phyloP scores from a whole-genome alignment of 106 monocot genomes.

The Platanthera zijinensis region DNA sequence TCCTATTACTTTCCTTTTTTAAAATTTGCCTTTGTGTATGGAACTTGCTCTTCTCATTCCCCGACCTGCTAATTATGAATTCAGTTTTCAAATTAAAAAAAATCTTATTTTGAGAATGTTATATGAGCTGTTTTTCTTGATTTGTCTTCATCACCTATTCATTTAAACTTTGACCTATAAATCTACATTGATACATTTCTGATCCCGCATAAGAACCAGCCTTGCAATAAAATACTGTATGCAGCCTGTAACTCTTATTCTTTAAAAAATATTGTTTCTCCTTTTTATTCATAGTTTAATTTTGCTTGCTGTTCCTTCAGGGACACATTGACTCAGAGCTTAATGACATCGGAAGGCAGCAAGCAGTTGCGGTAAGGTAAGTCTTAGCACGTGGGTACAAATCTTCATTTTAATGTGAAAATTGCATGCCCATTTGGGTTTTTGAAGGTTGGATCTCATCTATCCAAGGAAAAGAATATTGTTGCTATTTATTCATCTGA shows the following conservation, averaged over 20 bases:
- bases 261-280: background rate
- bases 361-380: slow-evolving; percentile 53
- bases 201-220: background rate
- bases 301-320: slow-evolving; percentile 18
- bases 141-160: background rate
- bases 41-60: background rate
- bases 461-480: slow-evolving; percentile 53
- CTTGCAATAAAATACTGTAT: background rate
- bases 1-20: too few relatives aligned
- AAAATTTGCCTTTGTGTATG: background rate
- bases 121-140: background rate
- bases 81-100: background rate
- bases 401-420: slow-evolving; percentile 1
- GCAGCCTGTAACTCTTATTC: background rate
- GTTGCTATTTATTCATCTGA: slow-evolving; percentile 85
- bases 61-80: background rate
- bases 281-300: background rate
- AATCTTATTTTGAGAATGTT: background rate
- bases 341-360: slow-evolving; percentile 76
- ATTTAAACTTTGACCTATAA: background rate
- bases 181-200: background rate
- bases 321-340: slow-evolving; percentile 80
- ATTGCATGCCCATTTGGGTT: slow-evolving; percentile 1
- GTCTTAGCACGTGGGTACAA: background rate
- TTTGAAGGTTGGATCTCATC: slow-evolving; percentile 49